Conservation (phyloP, 23 red algal genomes). For the Agarophyton chilense region DNA sequence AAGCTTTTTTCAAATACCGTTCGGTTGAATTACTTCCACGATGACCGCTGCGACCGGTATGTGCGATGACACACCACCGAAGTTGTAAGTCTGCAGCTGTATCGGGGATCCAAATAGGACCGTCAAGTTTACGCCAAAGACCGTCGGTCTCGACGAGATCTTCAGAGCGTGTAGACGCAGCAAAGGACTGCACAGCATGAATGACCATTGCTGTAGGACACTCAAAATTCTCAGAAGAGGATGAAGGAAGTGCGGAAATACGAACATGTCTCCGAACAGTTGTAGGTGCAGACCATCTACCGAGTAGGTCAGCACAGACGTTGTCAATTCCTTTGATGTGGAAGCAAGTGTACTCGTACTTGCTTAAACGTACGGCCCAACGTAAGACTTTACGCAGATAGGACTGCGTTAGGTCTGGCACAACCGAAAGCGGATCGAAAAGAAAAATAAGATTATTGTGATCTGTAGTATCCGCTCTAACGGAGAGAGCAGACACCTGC, state of each 20-base stretch:
- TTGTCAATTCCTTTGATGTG: no score
- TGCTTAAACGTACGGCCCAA: no score
- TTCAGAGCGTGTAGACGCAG: no score
- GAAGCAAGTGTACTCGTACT: no score
- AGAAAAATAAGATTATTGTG: no score
- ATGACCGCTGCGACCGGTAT: neutral
- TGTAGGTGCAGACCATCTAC: no score
- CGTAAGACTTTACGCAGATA: no score
- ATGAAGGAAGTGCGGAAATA: neutral
- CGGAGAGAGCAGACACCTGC: no score
- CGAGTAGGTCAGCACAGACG: no score
- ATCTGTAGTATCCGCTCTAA: no score
- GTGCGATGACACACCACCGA: neutral
- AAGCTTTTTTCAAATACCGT: neutral
- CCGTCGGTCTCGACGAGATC: neutral
- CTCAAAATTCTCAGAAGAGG: neutral
- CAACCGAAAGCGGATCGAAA: no score
- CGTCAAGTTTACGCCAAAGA: neutral
- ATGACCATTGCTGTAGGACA: neutral
- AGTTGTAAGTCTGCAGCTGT: neutral
- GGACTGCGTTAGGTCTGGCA: no score
- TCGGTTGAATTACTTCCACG: neutral
- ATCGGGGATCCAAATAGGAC: constrained; percentile 1
- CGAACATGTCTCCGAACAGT: neutral
- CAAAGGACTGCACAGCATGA: neutral